These are phyloP conservation scores for Panicum miliaceum DNA, from an alignment of 176 grass and related monocot species.

Conservation along the genomic window DNA sequence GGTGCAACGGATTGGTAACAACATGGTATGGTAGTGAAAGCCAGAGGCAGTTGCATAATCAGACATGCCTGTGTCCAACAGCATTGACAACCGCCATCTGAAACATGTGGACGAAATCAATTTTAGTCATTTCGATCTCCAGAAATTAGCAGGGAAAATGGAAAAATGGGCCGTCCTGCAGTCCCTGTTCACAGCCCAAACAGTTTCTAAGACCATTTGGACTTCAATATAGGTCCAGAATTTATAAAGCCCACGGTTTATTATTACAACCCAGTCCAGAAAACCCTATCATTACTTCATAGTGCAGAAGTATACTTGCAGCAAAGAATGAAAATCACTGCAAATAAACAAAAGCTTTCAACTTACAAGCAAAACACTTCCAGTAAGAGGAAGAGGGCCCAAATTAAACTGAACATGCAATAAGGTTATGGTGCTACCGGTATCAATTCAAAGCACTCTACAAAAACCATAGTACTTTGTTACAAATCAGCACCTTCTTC, in stretches of 20 bases:
- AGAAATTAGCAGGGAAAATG: not conserved
- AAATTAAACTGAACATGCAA: not conserved
- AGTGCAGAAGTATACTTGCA: not conserved
- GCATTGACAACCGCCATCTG: not conserved
- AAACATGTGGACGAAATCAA: not conserved
- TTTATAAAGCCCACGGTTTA: not conserved
- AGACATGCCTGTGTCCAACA: not conserved
- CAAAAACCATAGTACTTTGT: slow-evolving; percentile 6
- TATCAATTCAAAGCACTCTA: not conserved
- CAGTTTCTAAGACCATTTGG: not conserved
- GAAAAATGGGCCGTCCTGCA: not conserved
- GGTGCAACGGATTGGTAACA: not conserved
- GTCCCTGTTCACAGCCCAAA: not conserved
- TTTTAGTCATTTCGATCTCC: not conserved
- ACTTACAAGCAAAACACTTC: too few species aligned
- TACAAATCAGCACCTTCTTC: not conserved
- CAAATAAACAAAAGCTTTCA: not conserved
- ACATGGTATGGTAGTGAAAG: not conserved
- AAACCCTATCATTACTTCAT: not conserved
- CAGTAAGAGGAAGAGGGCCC: too few species aligned
- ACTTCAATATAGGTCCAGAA: not conserved
- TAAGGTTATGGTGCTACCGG: not conserved
- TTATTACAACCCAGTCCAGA: not conserved
- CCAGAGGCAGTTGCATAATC: not conserved
- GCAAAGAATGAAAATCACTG: not conserved